Base-by-base conservation (phyloP, 164 flowering plant species). In the Buxus sempervirens region DNA sequence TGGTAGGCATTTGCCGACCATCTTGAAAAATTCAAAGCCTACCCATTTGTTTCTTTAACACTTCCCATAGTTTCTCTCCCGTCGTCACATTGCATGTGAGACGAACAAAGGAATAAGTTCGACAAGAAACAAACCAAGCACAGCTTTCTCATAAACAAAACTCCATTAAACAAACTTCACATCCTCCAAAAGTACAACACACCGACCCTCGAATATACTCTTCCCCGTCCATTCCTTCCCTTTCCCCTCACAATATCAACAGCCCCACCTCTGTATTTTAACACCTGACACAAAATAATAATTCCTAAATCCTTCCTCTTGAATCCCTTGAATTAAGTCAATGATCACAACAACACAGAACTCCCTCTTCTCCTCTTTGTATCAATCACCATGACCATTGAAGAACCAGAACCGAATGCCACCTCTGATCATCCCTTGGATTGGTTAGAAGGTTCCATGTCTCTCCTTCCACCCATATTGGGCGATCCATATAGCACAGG, bases 381-480 rank as follows among this genome's bases (percentile, higher is more conserved):
- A 26, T 42, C 67, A 5, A n/a, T 16, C 60, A 53, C 32, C 9
- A 84, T 82, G 85, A 73, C 83, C 7, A 62, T 75, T 56, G 80
- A 75, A 66, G 86, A 76, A 45, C 51, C 51, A 61, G 77, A 68
- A 25, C 60, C 75, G 20, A 74, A 73, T 63, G 72, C 75, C 16
- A 67, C 61, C 55, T 54, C 82, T 0, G 87, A 84, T 67, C 79
- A 75, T 51, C 49, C 81, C 65, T n/a, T 79, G n/a, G 87, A 79
- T 28, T 86, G 91, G 91, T 26, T 85, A 13, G 85, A 67, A 16
- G 86, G 74, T 42, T 78, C 87, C 0, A 69, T 70, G 9, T 73
- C 90, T 1, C 78, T 77, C 75, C 54, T 82, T 16, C 82, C 88
- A 0, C 68, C 84, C 15, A 70, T 84, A 65, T 65, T 80, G 41